Evolutionary conservation across 805 yeast species (phyloP).

Genomic region (Yarrowia bubula): DNA sequence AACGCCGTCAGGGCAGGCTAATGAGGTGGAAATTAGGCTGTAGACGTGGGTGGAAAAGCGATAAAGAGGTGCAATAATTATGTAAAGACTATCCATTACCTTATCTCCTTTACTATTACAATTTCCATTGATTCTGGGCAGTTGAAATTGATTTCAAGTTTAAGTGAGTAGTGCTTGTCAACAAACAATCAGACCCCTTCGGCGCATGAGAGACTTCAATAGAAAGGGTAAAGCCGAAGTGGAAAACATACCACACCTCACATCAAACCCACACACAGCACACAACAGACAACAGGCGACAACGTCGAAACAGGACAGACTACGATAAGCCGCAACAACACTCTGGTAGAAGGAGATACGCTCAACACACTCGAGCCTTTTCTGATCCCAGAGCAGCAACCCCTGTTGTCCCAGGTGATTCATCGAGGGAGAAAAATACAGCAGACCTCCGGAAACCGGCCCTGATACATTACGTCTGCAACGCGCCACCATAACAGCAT

Average conservation of each 20-base stretch:
- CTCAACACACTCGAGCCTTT: neutral
- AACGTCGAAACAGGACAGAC: neutral
- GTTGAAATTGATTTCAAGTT: neutral
- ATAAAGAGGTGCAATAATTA: neutral
- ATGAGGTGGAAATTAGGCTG: neutral
- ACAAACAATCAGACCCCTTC: slow-evolving; percentile 21
- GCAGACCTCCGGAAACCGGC: neutral
- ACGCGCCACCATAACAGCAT: slow-evolving; percentile 3
- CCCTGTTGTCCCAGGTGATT: slow-evolving; percentile 20
- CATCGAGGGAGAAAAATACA: neutral
- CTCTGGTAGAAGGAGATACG: neutral
- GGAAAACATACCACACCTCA: slow-evolving; percentile 6
- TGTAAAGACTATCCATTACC: too few species aligned
- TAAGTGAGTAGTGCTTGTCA: slow-evolving; percentile 11
- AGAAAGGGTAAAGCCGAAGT: slow-evolving; percentile 23
- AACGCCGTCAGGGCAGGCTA: neutral
- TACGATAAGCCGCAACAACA: neutral
- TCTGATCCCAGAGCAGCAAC: slow-evolving; percentile 11
- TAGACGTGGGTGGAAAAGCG: too few species aligned
- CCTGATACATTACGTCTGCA: neutral
- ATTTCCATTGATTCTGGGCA: neutral
- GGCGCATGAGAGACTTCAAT: slow-evolving; percentile 22
- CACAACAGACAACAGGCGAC: slow-evolving; percentile 5
- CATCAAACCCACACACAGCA: slow-evolving; percentile 17
- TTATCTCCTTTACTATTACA: neutral